A percentile compares a stretch with the other conserved stretches of the same genome.
Evolutionary conservation across 2,329 filamentous ascomycete species (phyloP).

Genomic region (Fusarium pseudonygamai): DNA sequence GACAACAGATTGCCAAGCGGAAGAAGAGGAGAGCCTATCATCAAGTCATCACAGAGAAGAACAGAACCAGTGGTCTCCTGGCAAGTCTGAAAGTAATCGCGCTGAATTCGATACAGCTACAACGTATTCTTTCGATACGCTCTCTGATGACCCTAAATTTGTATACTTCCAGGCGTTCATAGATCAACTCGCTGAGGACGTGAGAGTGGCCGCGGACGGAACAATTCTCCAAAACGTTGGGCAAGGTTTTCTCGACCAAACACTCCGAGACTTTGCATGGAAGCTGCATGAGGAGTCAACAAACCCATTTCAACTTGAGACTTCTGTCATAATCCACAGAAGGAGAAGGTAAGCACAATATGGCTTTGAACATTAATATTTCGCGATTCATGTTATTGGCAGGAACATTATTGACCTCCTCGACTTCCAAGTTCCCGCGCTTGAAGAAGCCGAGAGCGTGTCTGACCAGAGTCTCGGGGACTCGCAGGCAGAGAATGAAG

Average conservation of each 20-base stretch:
- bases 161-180: background rate
- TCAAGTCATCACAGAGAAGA: fast-evolving
- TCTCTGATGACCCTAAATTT: background rate
- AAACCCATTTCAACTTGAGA: background rate
- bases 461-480: background rate
- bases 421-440: background rate
- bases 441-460: background rate
- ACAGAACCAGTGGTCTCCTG: fast-evolving
- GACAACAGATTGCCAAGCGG: fast-evolving
- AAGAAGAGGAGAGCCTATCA: fast-evolving
- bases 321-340: background rate
- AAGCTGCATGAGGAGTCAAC: slow-evolving; percentile 1
- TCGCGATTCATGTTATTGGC: background rate
- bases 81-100: fast-evolving
- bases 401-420: background rate
- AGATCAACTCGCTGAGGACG: background rate
- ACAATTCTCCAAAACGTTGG: background rate
- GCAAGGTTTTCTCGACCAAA: fast-evolving
- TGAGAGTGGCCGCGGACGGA: fast-evolving
- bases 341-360: background rate
- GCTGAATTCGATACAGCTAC: background rate
- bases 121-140: background rate
- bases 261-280: background rate
- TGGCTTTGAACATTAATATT: fast-evolving
- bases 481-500: fast-evolving